Percentiles rank a stretch among this genome's conserved stretches.
These are phyloP conservation scores for Hypholoma sublateritium DNA, from an alignment of 768 basidiomycete genomes.

Conservation along the genomic window DNA sequence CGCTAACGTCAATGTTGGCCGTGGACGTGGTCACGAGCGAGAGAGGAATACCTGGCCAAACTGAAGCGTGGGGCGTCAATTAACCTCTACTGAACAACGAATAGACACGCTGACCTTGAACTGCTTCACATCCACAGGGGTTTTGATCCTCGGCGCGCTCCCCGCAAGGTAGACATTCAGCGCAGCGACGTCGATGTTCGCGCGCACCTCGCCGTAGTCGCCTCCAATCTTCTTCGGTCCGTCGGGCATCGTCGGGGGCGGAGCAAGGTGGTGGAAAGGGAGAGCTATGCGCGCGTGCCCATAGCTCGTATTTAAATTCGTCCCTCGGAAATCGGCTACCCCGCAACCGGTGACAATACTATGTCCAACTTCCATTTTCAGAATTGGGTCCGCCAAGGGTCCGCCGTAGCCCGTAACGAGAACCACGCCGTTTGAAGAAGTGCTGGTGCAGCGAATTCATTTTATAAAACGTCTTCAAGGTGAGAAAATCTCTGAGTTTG, in stretches of 20 bases:
- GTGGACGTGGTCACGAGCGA: neutral
- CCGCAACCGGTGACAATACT: conserved; percentile 4
- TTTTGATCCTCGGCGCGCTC: conserved; percentile 51
- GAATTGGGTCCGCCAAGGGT: neutral
- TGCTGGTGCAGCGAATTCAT: no score
- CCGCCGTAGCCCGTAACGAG: no score
- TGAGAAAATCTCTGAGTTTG: no score
- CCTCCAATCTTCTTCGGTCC: conserved; percentile 57
- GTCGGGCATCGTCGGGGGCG: conserved; percentile 19
- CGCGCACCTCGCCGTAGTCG: conserved; percentile 73
- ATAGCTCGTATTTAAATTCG: neutral
- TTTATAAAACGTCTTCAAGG: no score
- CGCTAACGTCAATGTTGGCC: conserved; percentile 1
- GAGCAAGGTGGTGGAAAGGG: neutral
- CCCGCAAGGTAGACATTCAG: conserved; percentile 66
- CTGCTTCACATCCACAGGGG: conserved; percentile 82
- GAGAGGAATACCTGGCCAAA: conserved; percentile 75
- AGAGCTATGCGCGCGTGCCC: neutral
- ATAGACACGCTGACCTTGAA: conserved; percentile 67
- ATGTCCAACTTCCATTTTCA: neutral
- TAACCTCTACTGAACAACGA: neutral
- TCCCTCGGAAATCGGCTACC: conserved; percentile 4
- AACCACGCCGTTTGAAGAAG: no score
- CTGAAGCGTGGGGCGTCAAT: conserved; percentile 33
- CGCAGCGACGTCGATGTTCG: conserved; percentile 60